phyloP scores from a whole-genome alignment of 2,329 filamentous ascomycete species.

The Paraconiothyrium sp. region DNA sequence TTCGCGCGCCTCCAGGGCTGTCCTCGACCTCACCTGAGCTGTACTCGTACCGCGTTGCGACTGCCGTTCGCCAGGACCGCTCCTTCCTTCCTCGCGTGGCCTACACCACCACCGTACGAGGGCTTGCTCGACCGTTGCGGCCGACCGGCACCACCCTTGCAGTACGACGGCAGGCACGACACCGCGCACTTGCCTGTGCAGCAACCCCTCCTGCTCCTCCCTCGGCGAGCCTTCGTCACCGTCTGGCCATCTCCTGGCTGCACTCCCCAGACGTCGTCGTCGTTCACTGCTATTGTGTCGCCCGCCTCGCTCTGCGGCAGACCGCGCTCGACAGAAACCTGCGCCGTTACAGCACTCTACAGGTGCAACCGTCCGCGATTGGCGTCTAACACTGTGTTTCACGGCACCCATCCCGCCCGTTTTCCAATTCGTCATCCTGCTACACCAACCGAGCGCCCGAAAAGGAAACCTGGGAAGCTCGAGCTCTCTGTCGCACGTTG shows the following conservation, averaged over 20 bases:
- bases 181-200: slow-evolving; percentile 20
- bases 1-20: slow-evolving; percentile 4
- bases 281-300: neutral
- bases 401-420: slow-evolving; percentile 30
- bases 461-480: slow-evolving; percentile 26
- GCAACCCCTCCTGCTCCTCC: slow-evolving; percentile 25
- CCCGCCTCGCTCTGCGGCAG: slow-evolving; percentile 14
- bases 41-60: slow-evolving; percentile 1
- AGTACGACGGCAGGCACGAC: slow-evolving; percentile 19
- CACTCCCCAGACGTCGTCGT: neutral
- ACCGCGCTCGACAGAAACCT: slow-evolving; percentile 39
- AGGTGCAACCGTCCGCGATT: slow-evolving; percentile 34
- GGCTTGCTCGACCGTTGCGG: slow-evolving; percentile 37
- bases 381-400: slow-evolving; percentile 34
- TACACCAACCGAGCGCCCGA: slow-evolving; percentile 26
- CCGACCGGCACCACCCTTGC: slow-evolving; percentile 45
- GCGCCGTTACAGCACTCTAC: slow-evolving; percentile 27
- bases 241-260: neutral
- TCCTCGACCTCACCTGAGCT: neutral
- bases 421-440: slow-evolving; percentile 33
- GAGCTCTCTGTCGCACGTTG: slow-evolving; percentile 15
- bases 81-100: slow-evolving; percentile 37
- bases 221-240: slow-evolving; percentile 7
- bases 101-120: slow-evolving; percentile 16
- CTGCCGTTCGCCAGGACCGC: slow-evolving; percentile 5